Percentiles rank a stretch among this genome's conserved stretches.
Conservation (phyloP, 2,329 filamentous ascomycete genomes). For the Neoascochyta sp. region DNA sequence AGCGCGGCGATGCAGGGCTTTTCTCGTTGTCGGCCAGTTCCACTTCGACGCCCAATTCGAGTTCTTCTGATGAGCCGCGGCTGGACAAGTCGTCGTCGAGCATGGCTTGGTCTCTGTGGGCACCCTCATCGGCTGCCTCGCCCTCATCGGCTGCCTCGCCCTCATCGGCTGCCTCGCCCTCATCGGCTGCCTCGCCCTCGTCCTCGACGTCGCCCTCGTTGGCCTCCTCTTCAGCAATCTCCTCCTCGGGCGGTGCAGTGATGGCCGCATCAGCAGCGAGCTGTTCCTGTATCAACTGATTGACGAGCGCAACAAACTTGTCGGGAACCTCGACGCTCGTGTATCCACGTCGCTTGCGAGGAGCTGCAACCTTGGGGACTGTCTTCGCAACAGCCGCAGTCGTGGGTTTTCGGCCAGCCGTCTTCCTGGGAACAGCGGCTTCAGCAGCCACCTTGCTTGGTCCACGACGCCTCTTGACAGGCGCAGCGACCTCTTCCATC, state of each 20-base stretch:
- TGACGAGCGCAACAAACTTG: conserved; percentile 16
- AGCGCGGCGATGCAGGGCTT: too few relatives aligned
- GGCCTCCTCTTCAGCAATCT: conserved; percentile 9
- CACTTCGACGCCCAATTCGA: too few relatives aligned
- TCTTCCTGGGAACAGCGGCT: conserved; percentile 9
- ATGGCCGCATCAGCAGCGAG: conserved; percentile 8
- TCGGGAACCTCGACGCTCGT: conserved; percentile 27
- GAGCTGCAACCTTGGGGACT: conserved; percentile 7
- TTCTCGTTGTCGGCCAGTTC: too few relatives aligned
- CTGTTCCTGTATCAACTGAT: conserved; percentile 13
- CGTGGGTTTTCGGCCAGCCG: conserved; percentile 7
- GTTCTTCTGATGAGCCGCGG: too few relatives aligned
- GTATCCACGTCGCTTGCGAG: conserved; percentile 27
- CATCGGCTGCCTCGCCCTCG: conserved; percentile 1
- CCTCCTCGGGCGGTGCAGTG: conserved; percentile 4
- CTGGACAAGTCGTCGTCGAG: too few relatives aligned
- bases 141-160: too few relatives aligned
- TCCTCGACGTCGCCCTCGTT: conserved; percentile 3
- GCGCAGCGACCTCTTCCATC: conserved; percentile 3
- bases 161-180: too few relatives aligned
- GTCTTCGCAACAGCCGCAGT: conserved; percentile 8
- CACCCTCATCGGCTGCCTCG: too few relatives aligned
- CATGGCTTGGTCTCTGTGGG: too few relatives aligned
- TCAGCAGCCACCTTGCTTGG: conserved; percentile 13
- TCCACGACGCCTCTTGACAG: conserved; percentile 17